A percentile compares a stretch with the other conserved stretches of the same genome.
These are phyloP conservation scores for Anacardium occidentale DNA, from an alignment of 345 rosid genomes.

Conservation along the genomic window DNA sequence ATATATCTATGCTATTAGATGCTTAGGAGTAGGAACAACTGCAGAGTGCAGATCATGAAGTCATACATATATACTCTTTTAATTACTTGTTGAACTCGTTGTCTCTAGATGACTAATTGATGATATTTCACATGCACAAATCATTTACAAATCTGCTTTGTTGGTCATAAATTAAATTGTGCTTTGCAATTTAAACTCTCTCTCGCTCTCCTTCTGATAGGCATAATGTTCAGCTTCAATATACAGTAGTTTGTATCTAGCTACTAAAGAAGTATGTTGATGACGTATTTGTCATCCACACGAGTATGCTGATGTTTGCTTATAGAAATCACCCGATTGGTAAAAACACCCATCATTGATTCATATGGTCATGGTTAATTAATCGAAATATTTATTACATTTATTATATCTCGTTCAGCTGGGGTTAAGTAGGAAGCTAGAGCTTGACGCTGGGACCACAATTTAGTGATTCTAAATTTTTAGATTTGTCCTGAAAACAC, in stretches of 20 bases:
- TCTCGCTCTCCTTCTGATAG: not conserved
- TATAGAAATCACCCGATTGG: not conserved
- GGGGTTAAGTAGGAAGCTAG: not conserved
- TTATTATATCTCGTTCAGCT: not conserved
- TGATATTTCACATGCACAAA: not conserved
- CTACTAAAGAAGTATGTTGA: not conserved
- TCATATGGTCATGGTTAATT: not conserved
- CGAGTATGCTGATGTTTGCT: conserved; percentile 8
- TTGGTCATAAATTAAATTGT: no score
- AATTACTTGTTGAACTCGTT: not conserved
- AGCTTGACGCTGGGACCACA: conserved; percentile 16
- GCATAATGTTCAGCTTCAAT: not conserved
- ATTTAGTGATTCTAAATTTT: conserved; percentile 3
- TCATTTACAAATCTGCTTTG: not conserved
- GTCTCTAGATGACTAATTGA: not conserved
- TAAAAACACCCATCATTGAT: not conserved
- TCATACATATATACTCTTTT: not conserved
- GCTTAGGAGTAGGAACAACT: not conserved
- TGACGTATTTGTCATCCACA: not conserved
- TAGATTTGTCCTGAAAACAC: conserved; percentile 13
- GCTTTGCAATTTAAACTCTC: not conserved
- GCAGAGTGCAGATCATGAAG: not conserved
- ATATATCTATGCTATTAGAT: not conserved
- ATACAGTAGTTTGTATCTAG: not conserved
- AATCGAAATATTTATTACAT: not conserved